Evolutionary conservation across 805 yeast genomes (phyloP).

Genomic region (Metschnikowia reukaufii): DNA sequence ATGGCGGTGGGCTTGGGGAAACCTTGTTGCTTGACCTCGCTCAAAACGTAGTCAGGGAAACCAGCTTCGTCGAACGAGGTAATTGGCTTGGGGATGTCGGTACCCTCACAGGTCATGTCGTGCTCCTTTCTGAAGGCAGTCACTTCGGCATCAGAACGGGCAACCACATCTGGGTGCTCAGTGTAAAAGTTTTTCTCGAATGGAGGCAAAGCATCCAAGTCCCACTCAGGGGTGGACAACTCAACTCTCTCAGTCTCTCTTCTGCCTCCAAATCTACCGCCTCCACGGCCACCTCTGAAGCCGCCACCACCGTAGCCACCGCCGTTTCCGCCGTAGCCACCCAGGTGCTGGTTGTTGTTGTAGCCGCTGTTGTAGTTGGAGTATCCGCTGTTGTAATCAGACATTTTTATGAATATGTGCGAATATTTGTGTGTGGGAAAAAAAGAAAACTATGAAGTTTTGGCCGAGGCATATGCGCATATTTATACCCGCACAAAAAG

Average conservation of each 20-base stretch:
- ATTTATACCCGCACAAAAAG: neutral
- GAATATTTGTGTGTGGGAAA: neutral
- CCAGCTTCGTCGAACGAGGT: slow-evolving; percentile 95
- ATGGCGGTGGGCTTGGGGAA: slow-evolving; percentile 93
- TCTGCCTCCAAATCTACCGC: slow-evolving; percentile 25
- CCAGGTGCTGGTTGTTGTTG: slow-evolving; percentile 20
- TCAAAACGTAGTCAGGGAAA: slow-evolving; percentile 90
- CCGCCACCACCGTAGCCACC: slow-evolving; percentile 24
- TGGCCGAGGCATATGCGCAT: neutral
- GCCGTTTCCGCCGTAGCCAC: slow-evolving; percentile 21
- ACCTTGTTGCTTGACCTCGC: slow-evolving; percentile 87
- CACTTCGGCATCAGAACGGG: slow-evolving; percentile 74
- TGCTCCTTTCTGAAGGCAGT: slow-evolving; percentile 71
- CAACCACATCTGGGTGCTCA: slow-evolving; percentile 77
- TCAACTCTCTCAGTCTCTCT: slow-evolving; percentile 45
- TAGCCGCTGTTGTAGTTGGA: slow-evolving; percentile 36
- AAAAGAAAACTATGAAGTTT: neutral
- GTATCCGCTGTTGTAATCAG: slow-evolving; percentile 23
- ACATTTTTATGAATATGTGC: slow-evolving; percentile 10
- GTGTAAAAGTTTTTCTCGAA: slow-evolving; percentile 94
- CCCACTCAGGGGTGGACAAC: slow-evolving; percentile 79
- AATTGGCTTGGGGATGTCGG: slow-evolving; percentile 91
- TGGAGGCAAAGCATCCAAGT: slow-evolving; percentile 69
- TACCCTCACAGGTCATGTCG: slow-evolving; percentile 84
- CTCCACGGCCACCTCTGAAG: slow-evolving; percentile 31